A percentile compares a stretch with the other conserved stretches of the same genome.
Conservation (phyloP, 2,329 filamentous ascomycete species). For the Cryphonectria japonica region DNA sequence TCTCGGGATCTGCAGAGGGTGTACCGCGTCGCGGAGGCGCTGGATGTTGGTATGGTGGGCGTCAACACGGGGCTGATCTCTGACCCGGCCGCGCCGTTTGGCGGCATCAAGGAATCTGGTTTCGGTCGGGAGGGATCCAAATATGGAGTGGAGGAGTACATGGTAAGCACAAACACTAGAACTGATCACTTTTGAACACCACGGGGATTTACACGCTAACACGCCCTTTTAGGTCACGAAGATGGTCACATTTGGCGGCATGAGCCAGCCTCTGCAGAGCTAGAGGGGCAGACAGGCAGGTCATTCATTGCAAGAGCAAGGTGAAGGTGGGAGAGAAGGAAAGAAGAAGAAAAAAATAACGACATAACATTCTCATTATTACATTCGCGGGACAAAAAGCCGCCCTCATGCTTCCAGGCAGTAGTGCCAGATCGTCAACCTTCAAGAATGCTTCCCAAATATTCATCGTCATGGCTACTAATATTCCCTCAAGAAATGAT, state of each 20-base stretch:
- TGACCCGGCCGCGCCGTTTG: constrained; percentile 66
- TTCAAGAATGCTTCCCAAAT: no score
- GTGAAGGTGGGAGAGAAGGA: neutral
- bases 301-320: neutral
- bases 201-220: neutral
- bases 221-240: constrained; percentile 63
- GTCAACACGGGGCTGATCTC: constrained; percentile 75
- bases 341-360: no score
- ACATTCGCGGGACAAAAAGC: neutral
- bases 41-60: constrained; percentile 88
- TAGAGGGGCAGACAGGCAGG: constrained; percentile 31
- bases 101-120: constrained; percentile 81
- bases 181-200: neutral
- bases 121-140: constrained; percentile 79
- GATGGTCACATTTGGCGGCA: constrained; percentile 62
- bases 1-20: constrained; percentile 65
- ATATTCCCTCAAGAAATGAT: no score
- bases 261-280: constrained; percentile 58
- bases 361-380: no score
- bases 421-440: neutral
- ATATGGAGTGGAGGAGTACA: constrained; percentile 77
- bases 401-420: neutral
- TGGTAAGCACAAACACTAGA: constrained; percentile 18
- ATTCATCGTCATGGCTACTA: no score
- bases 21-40: constrained; percentile 65